Percentiles rank a stretch among this genome's conserved stretches.
Conservation (phyloP, 768 basidiomycete genomes). For the Mycena filopes region DNA sequence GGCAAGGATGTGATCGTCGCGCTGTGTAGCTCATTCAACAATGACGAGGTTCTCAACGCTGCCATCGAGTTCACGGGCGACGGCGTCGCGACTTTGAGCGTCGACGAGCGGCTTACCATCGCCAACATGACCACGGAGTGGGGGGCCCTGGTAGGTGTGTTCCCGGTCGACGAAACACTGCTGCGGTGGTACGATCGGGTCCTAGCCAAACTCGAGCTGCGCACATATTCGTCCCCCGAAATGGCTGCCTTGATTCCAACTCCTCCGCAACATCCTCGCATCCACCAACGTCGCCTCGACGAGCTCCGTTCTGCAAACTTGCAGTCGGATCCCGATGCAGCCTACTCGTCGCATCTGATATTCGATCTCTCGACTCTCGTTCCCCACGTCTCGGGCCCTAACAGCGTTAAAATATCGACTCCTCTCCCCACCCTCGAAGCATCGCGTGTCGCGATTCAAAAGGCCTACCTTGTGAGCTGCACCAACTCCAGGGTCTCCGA, state of each 20-base stretch:
- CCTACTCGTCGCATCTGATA: constrained; percentile 88
- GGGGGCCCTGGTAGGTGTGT: constrained; percentile 96
- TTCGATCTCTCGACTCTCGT: constrained; percentile 95
- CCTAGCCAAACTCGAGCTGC: constrained; percentile 77
- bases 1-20: constrained; percentile 99
- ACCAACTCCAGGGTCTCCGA: constrained; percentile 98
- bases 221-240: constrained; percentile 72
- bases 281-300: constrained; percentile 79
- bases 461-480: constrained; percentile 98
- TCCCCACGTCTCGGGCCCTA: constrained; percentile 96
- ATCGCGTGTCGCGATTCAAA: constrained; percentile 84
- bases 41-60: constrained; percentile 95
- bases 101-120: constrained; percentile 96
- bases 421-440: constrained; percentile 87
- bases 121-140: constrained; percentile 99
- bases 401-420: constrained; percentile 97
- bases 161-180: constrained; percentile 88
- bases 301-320: constrained; percentile 65
- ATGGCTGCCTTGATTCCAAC: constrained; percentile 66
- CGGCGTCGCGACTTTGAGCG: constrained; percentile 77
- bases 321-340: constrained; percentile 78
- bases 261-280: constrained; percentile 85
- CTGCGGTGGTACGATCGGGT: constrained; percentile 87
- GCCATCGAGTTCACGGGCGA: constrained; percentile 97
- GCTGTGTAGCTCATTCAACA: constrained; percentile 94